Base-by-base conservation (phyloP, 148 eudicot genomes). In the Chenopodium suecicum region DNA sequence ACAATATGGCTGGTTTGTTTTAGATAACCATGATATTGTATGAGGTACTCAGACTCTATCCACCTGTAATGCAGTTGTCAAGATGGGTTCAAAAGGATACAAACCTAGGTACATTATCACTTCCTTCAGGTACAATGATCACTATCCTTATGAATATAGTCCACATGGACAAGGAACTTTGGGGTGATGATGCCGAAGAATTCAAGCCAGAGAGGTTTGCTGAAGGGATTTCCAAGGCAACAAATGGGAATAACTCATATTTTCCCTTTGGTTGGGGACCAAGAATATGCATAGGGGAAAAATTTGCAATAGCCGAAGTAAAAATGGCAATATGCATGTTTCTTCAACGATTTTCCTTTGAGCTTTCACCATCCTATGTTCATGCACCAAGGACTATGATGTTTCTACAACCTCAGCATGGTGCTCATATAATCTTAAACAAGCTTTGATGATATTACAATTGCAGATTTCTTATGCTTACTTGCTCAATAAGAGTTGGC, bases 251-350 rank as follows among this genome's bases (percentile, higher is more conserved):
- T 2, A 63, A 32, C 19, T 47, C 77, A 12, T 84, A 62, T 48
- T 80, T 80, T 52, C 86, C 83, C 64, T 84, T 84, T 34, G 80
- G 80, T 32, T 80, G 86, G 83, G 86, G 86, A 17, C 86, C 86
- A 3, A 75, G 86, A 50, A 80, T 76, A 62, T 84, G 83, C 66
- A 48, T 84, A 50, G 86, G 86, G 22, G 83, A 80, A 73, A 76
- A 52, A 1, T 84, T 84, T 29, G 64, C 86, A 14, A 76, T 80
- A n/a, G 65, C 65, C 0, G 83, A 84, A 80, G 83, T 75, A 1
- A 84, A 80, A 64, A 60, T 80, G 69, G 86, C 71, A 7, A 7
- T 84, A 46, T 70, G 83, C 58, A 80, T 80, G 86, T 71, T 84
- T 70, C 73, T 84, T 4, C 83, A 84, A 25, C 68, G 74, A 12